These are phyloP conservation scores for Xylaria sp. DNA, from an alignment of 2,329 filamentous ascomycete genomes.

Conservation along the genomic window DNA sequence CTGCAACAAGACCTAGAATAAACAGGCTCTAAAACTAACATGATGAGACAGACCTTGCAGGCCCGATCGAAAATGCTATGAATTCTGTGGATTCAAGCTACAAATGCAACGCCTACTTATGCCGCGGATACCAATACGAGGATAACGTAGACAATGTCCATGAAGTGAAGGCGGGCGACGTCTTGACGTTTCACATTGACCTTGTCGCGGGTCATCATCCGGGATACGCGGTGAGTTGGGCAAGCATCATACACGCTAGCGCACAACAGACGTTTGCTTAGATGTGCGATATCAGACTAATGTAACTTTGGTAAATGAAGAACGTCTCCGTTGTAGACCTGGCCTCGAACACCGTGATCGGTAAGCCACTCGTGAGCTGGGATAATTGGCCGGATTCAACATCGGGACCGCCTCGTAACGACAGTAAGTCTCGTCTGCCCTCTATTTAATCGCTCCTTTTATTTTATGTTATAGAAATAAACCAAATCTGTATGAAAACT, in stretches of 20 bases:
- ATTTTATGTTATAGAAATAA: too few species aligned
- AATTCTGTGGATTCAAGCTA: conserved; percentile 39
- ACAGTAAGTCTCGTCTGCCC: too few species aligned
- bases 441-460: too few species aligned
- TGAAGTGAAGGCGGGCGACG: conserved; percentile 48
- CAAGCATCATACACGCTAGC: background rate
- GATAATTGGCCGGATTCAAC: conserved; percentile 44
- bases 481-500: too few species aligned
- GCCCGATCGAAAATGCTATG: conserved; percentile 47
- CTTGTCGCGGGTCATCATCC: conserved; percentile 53
- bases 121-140: conserved; percentile 48
- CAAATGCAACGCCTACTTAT: conserved; percentile 45
- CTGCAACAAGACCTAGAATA: too few species aligned
- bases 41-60: conserved; percentile 37
- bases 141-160: conserved; percentile 47
- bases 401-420: conserved; percentile 40
- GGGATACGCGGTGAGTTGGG: conserved; percentile 43
- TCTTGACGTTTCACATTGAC: conserved; percentile 52
- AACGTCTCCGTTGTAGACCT: conserved; percentile 62
- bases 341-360: conserved; percentile 59
- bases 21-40: too few species aligned
- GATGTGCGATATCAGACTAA: conserved; percentile 34
- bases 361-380: conserved; percentile 58
- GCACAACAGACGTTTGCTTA: background rate
- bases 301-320: conserved; percentile 29